phyloP scores from a whole-genome alignment of 2,329 filamentous ascomycete genomes.

The Colletotrichum simmondsii region DNA sequence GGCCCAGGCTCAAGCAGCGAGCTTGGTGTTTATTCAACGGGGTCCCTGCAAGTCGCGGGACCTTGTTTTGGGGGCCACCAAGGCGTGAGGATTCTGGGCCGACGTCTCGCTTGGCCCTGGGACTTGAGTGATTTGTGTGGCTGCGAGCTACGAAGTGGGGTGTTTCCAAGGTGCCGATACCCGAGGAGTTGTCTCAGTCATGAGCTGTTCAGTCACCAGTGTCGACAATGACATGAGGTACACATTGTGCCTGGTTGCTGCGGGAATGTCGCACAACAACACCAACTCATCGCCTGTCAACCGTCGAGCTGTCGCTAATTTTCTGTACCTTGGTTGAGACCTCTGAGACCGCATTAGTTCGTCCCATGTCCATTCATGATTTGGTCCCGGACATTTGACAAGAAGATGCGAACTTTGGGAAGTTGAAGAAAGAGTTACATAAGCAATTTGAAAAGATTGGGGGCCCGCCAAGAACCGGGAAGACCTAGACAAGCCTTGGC shows the following conservation, averaged over 20 bases:
- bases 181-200: slow-evolving; percentile 19
- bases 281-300: background rate
- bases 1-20: no score
- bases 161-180: slow-evolving; percentile 19
- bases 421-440: background rate
- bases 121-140: background rate
- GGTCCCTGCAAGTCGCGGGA: background rate
- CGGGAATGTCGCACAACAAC: background rate
- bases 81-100: background rate
- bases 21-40: background rate
- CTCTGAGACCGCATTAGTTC: background rate
- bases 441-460: background rate
- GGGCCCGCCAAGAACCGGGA: background rate
- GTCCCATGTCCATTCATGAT: background rate
- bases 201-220: background rate
- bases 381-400: no score
- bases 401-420: background rate
- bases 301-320: background rate
- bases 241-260: slow-evolving; percentile 4
- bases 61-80: background rate
- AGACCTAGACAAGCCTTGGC: slow-evolving; percentile 17
- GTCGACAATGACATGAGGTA: background rate
- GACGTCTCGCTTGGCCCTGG: background rate
- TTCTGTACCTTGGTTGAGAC: no score
- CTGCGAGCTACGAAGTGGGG: background rate